phyloP scores from a whole-genome alignment of 495 filamentous ascomycete species.

The Aspergillus funiculosus region DNA sequence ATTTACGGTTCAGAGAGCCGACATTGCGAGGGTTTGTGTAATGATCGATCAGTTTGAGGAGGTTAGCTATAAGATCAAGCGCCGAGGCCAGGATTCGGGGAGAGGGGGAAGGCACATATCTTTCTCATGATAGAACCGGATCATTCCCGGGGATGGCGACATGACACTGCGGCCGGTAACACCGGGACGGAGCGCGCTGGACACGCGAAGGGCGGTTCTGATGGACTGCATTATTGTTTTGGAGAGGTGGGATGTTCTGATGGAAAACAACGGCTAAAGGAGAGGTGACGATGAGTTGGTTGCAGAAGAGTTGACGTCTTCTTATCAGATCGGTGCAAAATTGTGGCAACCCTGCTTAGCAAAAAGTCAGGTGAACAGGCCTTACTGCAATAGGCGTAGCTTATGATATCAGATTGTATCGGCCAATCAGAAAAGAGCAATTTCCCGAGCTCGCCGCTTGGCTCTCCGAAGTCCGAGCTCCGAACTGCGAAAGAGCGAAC shows the following conservation, averaged over 20 bases:
- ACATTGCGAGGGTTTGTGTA: slow-evolving; percentile 55
- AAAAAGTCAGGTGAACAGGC: slow-evolving; percentile 10
- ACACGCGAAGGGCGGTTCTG: slow-evolving; percentile 13
- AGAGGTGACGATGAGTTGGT: slow-evolving; percentile 1
- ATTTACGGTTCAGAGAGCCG: slow-evolving; percentile 81
- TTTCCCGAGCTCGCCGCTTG: slow-evolving; percentile 5
- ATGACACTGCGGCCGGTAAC: slow-evolving; percentile 12
- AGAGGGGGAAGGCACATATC: slow-evolving; percentile 14
- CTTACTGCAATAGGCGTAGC: neutral
- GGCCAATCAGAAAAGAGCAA: slow-evolving; percentile 2
- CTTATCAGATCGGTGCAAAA: slow-evolving; percentile 14
- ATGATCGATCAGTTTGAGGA: slow-evolving; percentile 15
- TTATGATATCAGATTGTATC: neutral
- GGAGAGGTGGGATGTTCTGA: neutral
- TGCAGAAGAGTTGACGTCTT: slow-evolving; percentile 15
- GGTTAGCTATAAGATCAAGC: slow-evolving; percentile 8
- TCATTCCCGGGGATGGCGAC: slow-evolving; percentile 11
- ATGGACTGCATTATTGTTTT: slow-evolving; percentile 13
- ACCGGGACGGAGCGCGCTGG: slow-evolving; percentile 11
- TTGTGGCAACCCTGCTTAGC: slow-evolving; percentile 13
- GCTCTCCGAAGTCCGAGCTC: slow-evolving; percentile 12
- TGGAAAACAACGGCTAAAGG: neutral
- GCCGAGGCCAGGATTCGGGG: slow-evolving; percentile 10
- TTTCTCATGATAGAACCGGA: slow-evolving; percentile 18
- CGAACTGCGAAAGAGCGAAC: neutral